These are phyloP conservation scores for Hirsutella minnesotensis DNA, from an alignment of 2,329 filamentous ascomycete species.

Conservation along the genomic window DNA sequence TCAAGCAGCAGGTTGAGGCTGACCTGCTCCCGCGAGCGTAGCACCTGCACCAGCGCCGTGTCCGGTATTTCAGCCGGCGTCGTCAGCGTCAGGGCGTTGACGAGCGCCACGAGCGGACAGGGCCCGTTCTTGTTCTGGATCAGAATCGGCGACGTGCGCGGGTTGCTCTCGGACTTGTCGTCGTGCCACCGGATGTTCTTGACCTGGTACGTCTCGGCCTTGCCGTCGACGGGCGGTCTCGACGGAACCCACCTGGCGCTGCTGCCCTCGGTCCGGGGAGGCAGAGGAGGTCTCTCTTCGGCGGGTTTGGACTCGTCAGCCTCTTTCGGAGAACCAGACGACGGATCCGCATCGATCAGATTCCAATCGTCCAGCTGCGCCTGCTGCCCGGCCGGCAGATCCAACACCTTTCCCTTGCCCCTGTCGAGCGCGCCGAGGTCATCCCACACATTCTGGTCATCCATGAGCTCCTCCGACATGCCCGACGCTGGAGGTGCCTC, in stretches of 20 bases:
- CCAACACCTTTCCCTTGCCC: constrained; percentile 26
- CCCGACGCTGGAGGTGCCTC: constrained; percentile 12
- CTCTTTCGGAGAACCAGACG: constrained; percentile 7
- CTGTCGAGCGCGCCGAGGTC: constrained; percentile 24
- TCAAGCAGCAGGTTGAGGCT: constrained; percentile 77
- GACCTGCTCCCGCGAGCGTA: constrained; percentile 75
- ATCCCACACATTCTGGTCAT: constrained; percentile 38
- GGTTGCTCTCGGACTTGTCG: constrained; percentile 40
- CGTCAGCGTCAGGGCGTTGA: constrained; percentile 82
- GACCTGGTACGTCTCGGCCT: constrained; percentile 77
- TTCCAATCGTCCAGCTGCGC: constrained; percentile 35
- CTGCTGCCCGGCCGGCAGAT: constrained; percentile 7
- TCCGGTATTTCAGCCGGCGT: constrained; percentile 51
- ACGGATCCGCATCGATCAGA: constrained; percentile 32
- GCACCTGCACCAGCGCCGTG: constrained; percentile 64
- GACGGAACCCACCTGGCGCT: constrained; percentile 25
- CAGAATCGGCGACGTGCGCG: constrained; percentile 73
- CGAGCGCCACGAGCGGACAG: constrained; percentile 82
- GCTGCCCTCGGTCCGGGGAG: constrained; percentile 20
- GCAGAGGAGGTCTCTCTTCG: constrained; percentile 22
- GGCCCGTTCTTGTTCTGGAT: constrained; percentile 92
- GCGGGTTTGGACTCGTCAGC: constrained; percentile 3
- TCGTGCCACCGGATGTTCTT: constrained; percentile 86
- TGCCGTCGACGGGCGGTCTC: constrained; percentile 30
- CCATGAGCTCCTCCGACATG: constrained; percentile 21